Evolutionary conservation across 2,329 filamentous ascomycete species (phyloP).

Genomic region (Clathrospora elynae): DNA sequence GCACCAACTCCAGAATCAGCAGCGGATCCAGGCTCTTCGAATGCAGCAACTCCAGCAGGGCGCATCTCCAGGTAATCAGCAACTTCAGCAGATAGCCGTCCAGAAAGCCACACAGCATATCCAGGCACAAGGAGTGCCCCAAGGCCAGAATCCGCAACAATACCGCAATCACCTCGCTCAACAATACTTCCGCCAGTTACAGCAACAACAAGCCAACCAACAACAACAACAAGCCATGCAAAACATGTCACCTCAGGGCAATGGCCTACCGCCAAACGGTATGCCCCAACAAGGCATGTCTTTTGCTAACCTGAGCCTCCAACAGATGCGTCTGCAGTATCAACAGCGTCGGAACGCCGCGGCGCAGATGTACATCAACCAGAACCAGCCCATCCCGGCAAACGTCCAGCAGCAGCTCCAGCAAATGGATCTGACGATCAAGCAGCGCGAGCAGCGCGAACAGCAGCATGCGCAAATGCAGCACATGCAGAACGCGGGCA

Average conservation of each 20-base stretch:
- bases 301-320: constrained; percentile 35
- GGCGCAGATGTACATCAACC: constrained; percentile 27
- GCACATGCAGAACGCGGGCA: constrained; percentile 22
- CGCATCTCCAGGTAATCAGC: constrained; percentile 27
- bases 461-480: constrained; percentile 27
- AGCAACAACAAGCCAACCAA: constrained; percentile 36
- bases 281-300: constrained; percentile 32
- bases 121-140: constrained; percentile 40
- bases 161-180: constrained; percentile 38
- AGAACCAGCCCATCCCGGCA: constrained; percentile 35
- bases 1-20: constrained; percentile 33
- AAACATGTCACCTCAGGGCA: constrained; percentile 34
- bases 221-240: constrained; percentile 37
- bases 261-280: constrained; percentile 26
- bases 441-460: constrained; percentile 27
- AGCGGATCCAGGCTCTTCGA: constrained; percentile 36
- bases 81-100: constrained; percentile 39
- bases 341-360: constrained; percentile 31
- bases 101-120: constrained; percentile 41
- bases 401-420: constrained; percentile 34
- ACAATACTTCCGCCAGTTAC: constrained; percentile 30
- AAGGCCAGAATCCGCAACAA: constrained; percentile 30
- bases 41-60: constrained; percentile 37
- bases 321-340: constrained; percentile 35
- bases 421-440: constrained; percentile 38